These are phyloP conservation scores for Adansonia rubrostipa DNA, from an alignment of 441 rosid species.

Conservation along the genomic window DNA sequence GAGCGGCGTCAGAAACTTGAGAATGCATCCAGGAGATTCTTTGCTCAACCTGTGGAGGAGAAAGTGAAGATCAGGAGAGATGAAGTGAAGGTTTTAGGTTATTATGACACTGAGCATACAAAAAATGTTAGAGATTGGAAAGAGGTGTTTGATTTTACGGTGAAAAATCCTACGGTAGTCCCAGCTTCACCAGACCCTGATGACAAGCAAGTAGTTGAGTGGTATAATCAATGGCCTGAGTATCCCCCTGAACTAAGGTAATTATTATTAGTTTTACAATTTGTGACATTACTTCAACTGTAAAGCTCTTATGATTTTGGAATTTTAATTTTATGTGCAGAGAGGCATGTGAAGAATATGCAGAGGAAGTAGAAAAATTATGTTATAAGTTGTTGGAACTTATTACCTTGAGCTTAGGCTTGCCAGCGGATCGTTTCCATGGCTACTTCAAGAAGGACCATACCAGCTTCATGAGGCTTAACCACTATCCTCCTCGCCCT, in stretches of 20 bases:
- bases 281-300: slow-evolving; percentile 20
- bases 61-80: slow-evolving; percentile 54
- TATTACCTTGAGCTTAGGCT: slow-evolving; percentile 53
- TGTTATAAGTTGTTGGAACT: slow-evolving; percentile 50
- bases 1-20: slow-evolving; percentile 43
- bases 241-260: slow-evolving; percentile 57
- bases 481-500: slow-evolving; percentile 63
- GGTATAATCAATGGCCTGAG: slow-evolving; percentile 65
- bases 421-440: slow-evolving; percentile 40
- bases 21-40: slow-evolving; percentile 46
- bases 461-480: slow-evolving; percentile 49
- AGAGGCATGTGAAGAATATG: slow-evolving; percentile 55
- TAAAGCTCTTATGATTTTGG: too few species aligned
- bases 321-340: slow-evolving; percentile 14
- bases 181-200: slow-evolving; percentile 53
- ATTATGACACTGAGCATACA: slow-evolving; percentile 67
- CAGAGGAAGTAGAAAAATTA: slow-evolving; percentile 45
- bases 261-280: neutral
- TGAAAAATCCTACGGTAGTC: slow-evolving; percentile 43
- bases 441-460: slow-evolving; percentile 46
- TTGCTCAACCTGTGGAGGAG: slow-evolving; percentile 53
- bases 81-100: slow-evolving; percentile 53
- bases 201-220: slow-evolving; percentile 41
- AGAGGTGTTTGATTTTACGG: slow-evolving; percentile 56
- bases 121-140: slow-evolving; percentile 89